Conservation (phyloP, 148 eudicot species). For the Tetragonia tetragonoides region DNA sequence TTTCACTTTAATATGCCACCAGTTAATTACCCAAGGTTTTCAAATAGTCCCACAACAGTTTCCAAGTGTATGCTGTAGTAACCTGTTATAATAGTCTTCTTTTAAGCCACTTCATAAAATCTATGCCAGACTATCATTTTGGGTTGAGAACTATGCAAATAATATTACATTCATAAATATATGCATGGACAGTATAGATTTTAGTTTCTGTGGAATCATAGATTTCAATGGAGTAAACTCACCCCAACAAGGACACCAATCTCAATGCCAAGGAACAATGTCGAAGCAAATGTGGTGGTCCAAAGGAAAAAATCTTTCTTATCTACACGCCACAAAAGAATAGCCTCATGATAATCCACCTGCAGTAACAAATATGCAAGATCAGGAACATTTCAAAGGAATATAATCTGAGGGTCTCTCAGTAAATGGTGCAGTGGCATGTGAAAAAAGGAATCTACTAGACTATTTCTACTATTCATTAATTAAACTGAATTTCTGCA, state of each 20-base stretch:
- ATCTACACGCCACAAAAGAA: slow-evolving; percentile 82
- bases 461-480: neutral
- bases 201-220: neutral
- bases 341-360: slow-evolving; percentile 95
- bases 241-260: slow-evolving; percentile 97
- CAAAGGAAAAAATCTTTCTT: slow-evolving; percentile 92
- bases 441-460: neutral
- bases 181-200: neutral
- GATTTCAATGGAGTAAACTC: slow-evolving; percentile 25
- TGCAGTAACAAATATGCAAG: slow-evolving; percentile 32
- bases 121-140: slow-evolving; percentile 1
- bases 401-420: neutral
- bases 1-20: too few relatives aligned
- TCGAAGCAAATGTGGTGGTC: slow-evolving; percentile 60
- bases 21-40: neutral
- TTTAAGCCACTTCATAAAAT: neutral
- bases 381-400: neutral
- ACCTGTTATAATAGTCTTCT: neutral
- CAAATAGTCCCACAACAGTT: neutral
- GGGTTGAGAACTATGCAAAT: neutral
- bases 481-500: neutral
- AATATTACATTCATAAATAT: neutral
- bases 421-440: neutral
- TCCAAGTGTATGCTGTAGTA: neutral
- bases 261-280: slow-evolving; percentile 92